Percentiles rank a stretch among this genome's conserved stretches.
Evolutionary conservation across 2,329 filamentous ascomycete species (phyloP).

Genomic region (Teratosphaeria viscida): DNA sequence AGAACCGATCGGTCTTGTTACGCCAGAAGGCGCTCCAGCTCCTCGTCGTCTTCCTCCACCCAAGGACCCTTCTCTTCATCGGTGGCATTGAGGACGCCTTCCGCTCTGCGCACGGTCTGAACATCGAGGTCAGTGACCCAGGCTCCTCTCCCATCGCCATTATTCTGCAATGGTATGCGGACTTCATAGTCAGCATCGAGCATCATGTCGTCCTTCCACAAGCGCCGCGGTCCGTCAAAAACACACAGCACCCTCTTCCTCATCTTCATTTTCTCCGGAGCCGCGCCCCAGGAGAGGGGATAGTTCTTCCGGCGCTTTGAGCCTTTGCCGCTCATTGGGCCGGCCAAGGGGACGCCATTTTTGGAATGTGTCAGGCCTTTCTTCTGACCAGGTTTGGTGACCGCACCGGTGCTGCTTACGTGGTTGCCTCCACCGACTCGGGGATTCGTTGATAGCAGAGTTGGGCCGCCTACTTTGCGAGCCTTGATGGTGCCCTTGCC

Average conservation of each 20-base stretch:
- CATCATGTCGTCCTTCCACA: slow-evolving; percentile 99
- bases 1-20: slow-evolving; percentile 4
- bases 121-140: slow-evolving; percentile 93
- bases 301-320: slow-evolving; percentile 92
- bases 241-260: slow-evolving; percentile 94
- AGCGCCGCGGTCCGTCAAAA: slow-evolving; percentile 74
- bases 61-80: slow-evolving; percentile 81
- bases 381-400: slow-evolving; percentile 40
- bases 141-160: slow-evolving; percentile 52
- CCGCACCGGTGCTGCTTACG: slow-evolving; percentile 25
- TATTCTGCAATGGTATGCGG: slow-evolving; percentile 61
- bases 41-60: slow-evolving; percentile 57
- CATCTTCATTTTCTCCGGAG: slow-evolving; percentile 90
- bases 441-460: slow-evolving; percentile 41
- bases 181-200: slow-evolving; percentile 91
- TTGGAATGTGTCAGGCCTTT: slow-evolving; percentile 69
- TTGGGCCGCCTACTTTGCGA: slow-evolving; percentile 40
- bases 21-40: slow-evolving; percentile 49
- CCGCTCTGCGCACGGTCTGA: slow-evolving; percentile 77
- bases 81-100: slow-evolving; percentile 69
- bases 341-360: slow-evolving; percentile 52
- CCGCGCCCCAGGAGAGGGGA: slow-evolving; percentile 85
- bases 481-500: slow-evolving; percentile 38
- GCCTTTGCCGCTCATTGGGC: slow-evolving; percentile 38
- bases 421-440: slow-evolving; percentile 33